Conservation (phyloP, 371 early-diverging fungal genomes). For the Fennellomyces sp. region DNA sequence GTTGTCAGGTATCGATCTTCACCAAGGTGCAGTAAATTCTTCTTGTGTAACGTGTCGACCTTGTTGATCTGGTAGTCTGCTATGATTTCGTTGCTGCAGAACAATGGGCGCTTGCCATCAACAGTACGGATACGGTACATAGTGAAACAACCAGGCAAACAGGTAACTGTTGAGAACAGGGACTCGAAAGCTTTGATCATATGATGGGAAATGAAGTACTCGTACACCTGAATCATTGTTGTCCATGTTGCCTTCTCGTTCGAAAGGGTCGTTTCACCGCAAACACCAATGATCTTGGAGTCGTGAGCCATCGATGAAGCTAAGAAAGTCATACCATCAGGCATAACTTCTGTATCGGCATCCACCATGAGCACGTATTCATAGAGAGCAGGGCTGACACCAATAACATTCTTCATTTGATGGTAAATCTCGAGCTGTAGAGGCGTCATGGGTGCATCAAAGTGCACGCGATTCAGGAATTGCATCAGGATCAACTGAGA, state of each 20-base stretch:
- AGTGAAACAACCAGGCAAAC: slow-evolving; percentile 97
- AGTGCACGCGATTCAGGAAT: slow-evolving; percentile 96
- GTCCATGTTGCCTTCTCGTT: slow-evolving; percentile 92
- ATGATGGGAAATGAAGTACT: slow-evolving; percentile 99
- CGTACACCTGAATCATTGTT: slow-evolving; percentile 99
- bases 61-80: slow-evolving; percentile 92
- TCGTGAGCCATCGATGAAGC: slow-evolving; percentile 88
- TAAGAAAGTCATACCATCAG: slow-evolving; percentile 86
- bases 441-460: slow-evolving; percentile 89
- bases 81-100: slow-evolving; percentile 88
- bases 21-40: slow-evolving; percentile 83
- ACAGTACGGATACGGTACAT: slow-evolving; percentile 90
- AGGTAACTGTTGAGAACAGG: slow-evolving; percentile 97
- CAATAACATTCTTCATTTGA: slow-evolving; percentile 92
- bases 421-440: slow-evolving; percentile 92
- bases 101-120: slow-evolving; percentile 82
- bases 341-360: slow-evolving; percentile 92
- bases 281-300: slow-evolving; percentile 87
- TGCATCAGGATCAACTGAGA: slow-evolving; percentile 98
- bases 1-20: slow-evolving; percentile 97
- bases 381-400: slow-evolving; percentile 84
- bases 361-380: slow-evolving; percentile 95
- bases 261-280: slow-evolving; percentile 90
- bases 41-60: slow-evolving; percentile 98
- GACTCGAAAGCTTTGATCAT: slow-evolving; percentile 99